Evolutionary conservation across 495 filamentous ascomycete genomes (phyloP), one percentile per base, ranked within the genome.

Genomic region (Penicillium simplicissimum): DNA sequence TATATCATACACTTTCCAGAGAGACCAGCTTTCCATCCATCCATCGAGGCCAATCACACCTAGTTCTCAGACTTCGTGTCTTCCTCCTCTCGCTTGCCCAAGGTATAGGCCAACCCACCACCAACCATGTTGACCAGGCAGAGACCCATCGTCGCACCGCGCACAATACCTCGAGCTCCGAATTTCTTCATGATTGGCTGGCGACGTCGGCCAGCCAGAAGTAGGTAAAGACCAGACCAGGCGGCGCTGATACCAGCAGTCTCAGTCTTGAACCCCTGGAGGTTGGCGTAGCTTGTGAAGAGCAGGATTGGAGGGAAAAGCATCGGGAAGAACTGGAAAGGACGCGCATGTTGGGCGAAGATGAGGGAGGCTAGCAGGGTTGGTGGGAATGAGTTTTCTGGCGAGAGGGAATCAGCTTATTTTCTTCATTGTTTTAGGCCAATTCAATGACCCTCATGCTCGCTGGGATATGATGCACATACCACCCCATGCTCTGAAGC

Each of bases 271-370:
- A 87, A 93, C 36, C 85, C 86, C 53, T 84, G 83, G 9, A 96
- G 71, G 71, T 92, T 94, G 47, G 93, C 82, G 74, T 96, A 98
- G 76, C 87, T 89, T 57, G 85, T 85, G 79, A 96, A 92, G 57
- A 96, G 81, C n/a, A 97, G 84, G 58, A 93, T 78, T 0, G 92
- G 90, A 36, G 92, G 83, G 78, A 97, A 91, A 65, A 91, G 77
- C 81, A 96, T 86, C 2, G 92, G 91, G 1, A 95, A 78, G 13
- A 81, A 64, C 67, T 90, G 89, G 70, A 89, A 84, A 8, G 93
- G 93, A 8, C 89, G 90, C 57, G 82, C 76, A 75, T 93, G 87
- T 62, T 93, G 89, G 21, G 90, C 85, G 6, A 87, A 83, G 61
- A 96, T 86, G 52, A 96, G 84, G 11, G 91, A 88, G 43, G 91